Evolutionary conservation across 176 grass and related monocot genomes (phyloP), one percentile per base, ranked within the genome.

Genomic region (Aegilops tauschii): DNA sequence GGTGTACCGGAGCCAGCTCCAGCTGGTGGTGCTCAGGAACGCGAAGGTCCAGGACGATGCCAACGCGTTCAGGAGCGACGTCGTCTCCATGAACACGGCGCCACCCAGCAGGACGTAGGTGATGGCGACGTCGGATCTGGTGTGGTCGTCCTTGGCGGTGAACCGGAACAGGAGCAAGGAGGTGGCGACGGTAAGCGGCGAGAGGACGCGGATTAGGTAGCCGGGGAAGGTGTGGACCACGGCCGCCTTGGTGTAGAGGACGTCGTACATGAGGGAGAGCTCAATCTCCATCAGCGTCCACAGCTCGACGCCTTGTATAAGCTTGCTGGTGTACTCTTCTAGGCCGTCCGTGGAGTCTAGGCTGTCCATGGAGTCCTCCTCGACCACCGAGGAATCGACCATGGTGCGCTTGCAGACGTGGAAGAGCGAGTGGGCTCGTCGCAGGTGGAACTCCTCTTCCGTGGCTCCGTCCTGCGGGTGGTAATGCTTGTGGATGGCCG

Each of bases 221-320:
- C 73, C 73, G 0, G 0, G 1, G n/a, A 18, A 50, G 21, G 73
- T 50, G 44, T 76, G 73, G 0, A 14, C 73, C 25, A 76, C 44
- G 6, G 42, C 42, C 0, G 73, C 42, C 44, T 76, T 76, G 44
- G 73, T 76, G 73, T 76, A 76, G 0, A 76, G 14, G 25, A 76
- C 0, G 14, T 76, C 73, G 44, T 76, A 76, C 73, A 76, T 76
- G 13, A 76, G 73, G 42, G 73, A 76, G 73, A 76, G 73, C 73
- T 76, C 73, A 0, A 76, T 30, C 73, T 50, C 42, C 73, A 76
- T 76, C 73, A 76, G 73, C 25, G 73, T 45, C 73, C 73, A 76
- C 0, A 76, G 73, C 73, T 76, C 73, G 0, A 50, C 44, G 2
- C 7, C 9, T 14, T 76, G n/a, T 45, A 76, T 76, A 0, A 76